Evolutionary conservation across 257 asterid genomes (phyloP), one percentile per base, ranked within the genome.

Genomic region (Handroanthus guayacan): DNA sequence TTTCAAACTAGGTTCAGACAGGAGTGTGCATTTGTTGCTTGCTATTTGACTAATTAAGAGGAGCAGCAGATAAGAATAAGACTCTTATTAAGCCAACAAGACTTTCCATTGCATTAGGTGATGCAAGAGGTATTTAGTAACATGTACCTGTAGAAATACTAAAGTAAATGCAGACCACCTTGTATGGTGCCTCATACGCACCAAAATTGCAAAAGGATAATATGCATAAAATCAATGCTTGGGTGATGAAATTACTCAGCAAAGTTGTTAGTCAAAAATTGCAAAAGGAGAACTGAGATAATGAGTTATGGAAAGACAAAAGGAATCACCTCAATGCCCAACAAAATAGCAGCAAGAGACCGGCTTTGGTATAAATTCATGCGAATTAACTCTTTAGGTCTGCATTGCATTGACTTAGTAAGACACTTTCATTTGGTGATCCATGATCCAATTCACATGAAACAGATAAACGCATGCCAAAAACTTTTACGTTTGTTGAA

Each of bases 31-130:
- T 73, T 34, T 55, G 36, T 51, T 47, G 8, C 45, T 41, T 41
- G 13, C 73, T 57, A 25, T 69, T 85, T 70, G 8, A 18, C 69
- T 55, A 18, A 25, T 37, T 47, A 36, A 75, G 83, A 88, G 91
- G 91, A 78, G 93, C 56, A 83, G 88, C 89, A 43, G 83, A 89
- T 62, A 88, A 80, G 62, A 75, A 89, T 56, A 86, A 84, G 75
- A 77, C 66, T 81, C 84, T 88, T 64, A 89, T 84, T 74, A 86
- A 89, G 89, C 88, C 91, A 66, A 85, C 87, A 63, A 84, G 93
- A 75, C 85, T 88, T 75, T 88, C 93, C 66, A 81, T 88, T 69
- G 88, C 91, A 34, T 78, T 88, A 65, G 93, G 93, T 13, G 87
- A 91, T 52, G 91, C 93, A 68, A 74, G 93, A 85, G 93, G 92